Percentiles rank a stretch among this genome's conserved stretches.
Conservation (phyloP, 768 basidiomycete species). For the Vararia minispora region DNA sequence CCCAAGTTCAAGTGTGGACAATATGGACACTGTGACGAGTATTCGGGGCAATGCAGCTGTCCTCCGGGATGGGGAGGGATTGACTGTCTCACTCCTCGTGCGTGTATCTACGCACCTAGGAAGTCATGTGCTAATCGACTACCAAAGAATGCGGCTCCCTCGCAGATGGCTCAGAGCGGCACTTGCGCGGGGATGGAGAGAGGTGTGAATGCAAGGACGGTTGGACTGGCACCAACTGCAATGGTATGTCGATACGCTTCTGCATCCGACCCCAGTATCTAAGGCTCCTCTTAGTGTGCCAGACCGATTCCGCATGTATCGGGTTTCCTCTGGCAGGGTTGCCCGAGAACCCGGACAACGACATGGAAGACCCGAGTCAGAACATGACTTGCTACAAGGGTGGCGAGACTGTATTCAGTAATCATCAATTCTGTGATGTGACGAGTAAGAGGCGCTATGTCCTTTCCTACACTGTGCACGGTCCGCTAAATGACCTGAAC, state of each 20-base stretch:
- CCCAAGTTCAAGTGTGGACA: conserved; percentile 90
- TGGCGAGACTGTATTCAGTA: conserved; percentile 87
- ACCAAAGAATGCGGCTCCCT: conserved; percentile 89
- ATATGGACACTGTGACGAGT: conserved; percentile 82
- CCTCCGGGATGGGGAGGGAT: conserved; percentile 97
- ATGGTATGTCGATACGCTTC: conserved; percentile 52
- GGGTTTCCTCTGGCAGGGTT: conserved; percentile 59
- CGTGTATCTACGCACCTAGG: conserved; percentile 20
- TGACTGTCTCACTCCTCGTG: conserved; percentile 88
- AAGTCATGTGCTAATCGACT: neutral
- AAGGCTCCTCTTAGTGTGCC: conserved; percentile 52
- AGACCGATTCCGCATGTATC: conserved; percentile 68
- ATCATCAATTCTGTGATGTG: conserved; percentile 97
- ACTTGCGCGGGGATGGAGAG: conserved; percentile 64
- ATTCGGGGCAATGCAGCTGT: conserved; percentile 94
- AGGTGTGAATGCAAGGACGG: conserved; percentile 87
- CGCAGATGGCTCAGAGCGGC: conserved; percentile 78
- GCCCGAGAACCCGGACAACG: conserved; percentile 27
- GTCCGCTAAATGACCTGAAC: neutral
- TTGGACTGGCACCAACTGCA: conserved; percentile 96
- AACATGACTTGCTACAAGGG: conserved; percentile 94
- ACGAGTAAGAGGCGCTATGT: conserved; percentile 56
- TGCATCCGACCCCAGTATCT: neutral
- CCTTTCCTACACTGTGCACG: neutral
- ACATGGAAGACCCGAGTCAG: conserved; percentile 25